Conservation (phyloP, 208 protist species). For the Trypanosoma scelopori region DNA sequence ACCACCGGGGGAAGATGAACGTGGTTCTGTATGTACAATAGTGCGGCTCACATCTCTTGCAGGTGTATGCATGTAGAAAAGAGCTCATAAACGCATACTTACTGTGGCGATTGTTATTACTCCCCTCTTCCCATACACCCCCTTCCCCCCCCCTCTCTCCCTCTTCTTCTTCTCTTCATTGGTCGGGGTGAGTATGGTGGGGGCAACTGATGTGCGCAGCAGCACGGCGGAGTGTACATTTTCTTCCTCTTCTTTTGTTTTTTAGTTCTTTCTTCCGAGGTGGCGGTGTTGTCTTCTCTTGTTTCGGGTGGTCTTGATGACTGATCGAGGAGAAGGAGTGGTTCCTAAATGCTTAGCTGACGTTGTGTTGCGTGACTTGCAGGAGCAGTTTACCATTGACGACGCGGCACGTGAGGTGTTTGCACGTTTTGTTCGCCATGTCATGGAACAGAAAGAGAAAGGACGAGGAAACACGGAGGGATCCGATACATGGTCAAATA, state of each 20-base stretch:
- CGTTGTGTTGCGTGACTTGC: slow-evolving; percentile 42
- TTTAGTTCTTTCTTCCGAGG: no score
- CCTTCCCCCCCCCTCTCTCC: no score
- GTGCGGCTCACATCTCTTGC: not conserved
- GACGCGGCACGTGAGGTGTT: slow-evolving; percentile 36
- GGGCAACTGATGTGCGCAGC: no score
- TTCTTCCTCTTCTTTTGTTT: slow-evolving; percentile 25
- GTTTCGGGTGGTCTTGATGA: slow-evolving; percentile 3
- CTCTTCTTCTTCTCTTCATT: not conserved
- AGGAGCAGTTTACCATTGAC: slow-evolving; percentile 39
- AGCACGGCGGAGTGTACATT: no score
- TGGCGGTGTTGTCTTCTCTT: slow-evolving; percentile 6
- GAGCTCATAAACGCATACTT: not conserved
- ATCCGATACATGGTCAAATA: slow-evolving; percentile 38
- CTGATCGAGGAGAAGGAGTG: slow-evolving; percentile 1
- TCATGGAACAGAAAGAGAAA: slow-evolving; percentile 28
- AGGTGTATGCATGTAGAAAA: not conserved
- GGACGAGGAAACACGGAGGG: slow-evolving; percentile 5
- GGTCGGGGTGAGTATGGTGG: no score
- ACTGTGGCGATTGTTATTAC: not conserved
- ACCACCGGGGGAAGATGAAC: slow-evolving; percentile 27
- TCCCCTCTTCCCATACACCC: no score
- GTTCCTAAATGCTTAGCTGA: slow-evolving; percentile 31
- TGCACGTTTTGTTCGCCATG: slow-evolving; percentile 27
- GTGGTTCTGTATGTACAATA: slow-evolving; percentile 27